phyloP scores from a whole-genome alignment of 495 filamentous ascomycete genomes.

The Podospora bellae-mahoneyi region DNA sequence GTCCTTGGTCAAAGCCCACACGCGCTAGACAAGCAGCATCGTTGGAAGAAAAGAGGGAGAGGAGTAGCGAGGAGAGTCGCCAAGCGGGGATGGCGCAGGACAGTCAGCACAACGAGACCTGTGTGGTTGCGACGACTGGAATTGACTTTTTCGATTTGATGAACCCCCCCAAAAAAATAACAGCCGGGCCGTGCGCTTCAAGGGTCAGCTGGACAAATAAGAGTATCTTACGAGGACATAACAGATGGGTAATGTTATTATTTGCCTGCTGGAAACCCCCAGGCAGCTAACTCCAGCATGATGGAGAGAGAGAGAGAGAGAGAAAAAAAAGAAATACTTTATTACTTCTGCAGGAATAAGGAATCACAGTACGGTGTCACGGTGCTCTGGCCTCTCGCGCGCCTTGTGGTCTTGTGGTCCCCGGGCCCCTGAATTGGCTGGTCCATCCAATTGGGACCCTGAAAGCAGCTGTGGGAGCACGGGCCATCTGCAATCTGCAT shows the following conservation, averaged over 20 bases:
- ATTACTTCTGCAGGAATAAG: neutral
- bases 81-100: slow-evolving; percentile 2
- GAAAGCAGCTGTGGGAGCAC: neutral
- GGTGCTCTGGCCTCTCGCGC: neutral
- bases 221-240: neutral
- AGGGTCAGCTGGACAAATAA: neutral
- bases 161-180: neutral
- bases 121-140: neutral
- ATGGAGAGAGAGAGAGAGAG: neutral
- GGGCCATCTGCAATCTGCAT: neutral
- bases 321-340: neutral
- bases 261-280: neutral
- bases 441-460: neutral
- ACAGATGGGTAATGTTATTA: neutral
- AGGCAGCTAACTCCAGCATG: neutral
- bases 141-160: neutral
- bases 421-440: neutral
- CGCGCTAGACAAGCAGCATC: neutral
- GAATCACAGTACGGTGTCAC: neutral
- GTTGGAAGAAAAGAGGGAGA: neutral
- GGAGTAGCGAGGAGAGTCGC: neutral
- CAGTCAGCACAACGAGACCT: neutral
- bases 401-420: neutral
- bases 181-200: neutral
- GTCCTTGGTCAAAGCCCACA: neutral